Evolutionary conservation across 1,139 yeast genomes (phyloP), one percentile per base, ranked within the genome.

Genomic region (Yamadazyma diddensiae): DNA sequence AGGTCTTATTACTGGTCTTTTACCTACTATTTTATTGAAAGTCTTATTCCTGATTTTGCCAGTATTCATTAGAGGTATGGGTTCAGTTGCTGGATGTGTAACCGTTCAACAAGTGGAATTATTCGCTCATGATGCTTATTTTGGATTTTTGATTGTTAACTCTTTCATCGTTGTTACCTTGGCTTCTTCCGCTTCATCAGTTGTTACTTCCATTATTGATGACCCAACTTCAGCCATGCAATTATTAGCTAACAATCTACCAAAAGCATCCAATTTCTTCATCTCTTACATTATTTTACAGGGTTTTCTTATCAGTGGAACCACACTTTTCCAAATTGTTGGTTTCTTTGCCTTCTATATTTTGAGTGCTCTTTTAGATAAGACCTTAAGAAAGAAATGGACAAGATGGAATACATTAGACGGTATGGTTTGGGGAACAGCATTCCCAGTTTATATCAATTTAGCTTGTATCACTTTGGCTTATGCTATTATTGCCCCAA

Each of bases 301-400:
- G 64, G 97, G 97, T 35, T 70, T 92, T 50, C 65, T 94, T 2
- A 72, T 86, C 35, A 76, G 95, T 11, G 82, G 94, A 22, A 92
- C 92, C 46, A 72, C 83, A 17, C 64, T 92, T 33, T 74, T 88
- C 47, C 97, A 90, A 59, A 65, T 88, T 35, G 84, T 78, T 21
- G 78, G 82, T 1, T 70, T 92, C 42, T 67, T 83, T 46, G 57
- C 87, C 39, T 86, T 76, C 55, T 79, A 83, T 52, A 62, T 82
- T 16, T 61, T 90, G 41, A 90, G 95, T 12, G 52, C 59, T 21
- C 14, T 86, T 10, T 65, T 90, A 31, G 97, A 92, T 52, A 65
- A 62, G 30, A 87, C 97, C 3, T 88, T 95, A 29, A 72, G 97
- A 52, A 87, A 87, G 72, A 84, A 83, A 62, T 88, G 85, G 84